These are phyloP conservation scores for Claviceps africana DNA, from an alignment of 2,329 filamentous ascomycete genomes.

Conservation along the genomic window DNA sequence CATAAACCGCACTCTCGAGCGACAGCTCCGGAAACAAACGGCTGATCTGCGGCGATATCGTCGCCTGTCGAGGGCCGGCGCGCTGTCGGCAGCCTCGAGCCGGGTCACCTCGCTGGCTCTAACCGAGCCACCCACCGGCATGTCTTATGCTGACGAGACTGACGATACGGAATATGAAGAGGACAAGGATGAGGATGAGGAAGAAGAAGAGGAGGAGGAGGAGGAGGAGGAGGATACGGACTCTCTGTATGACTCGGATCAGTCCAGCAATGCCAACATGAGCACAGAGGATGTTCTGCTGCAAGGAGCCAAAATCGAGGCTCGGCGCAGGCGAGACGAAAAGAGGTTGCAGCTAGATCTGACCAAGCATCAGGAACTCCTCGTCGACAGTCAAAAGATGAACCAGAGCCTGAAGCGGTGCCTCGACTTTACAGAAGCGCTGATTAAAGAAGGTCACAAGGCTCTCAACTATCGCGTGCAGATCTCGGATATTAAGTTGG, in stretches of 20 bases:
- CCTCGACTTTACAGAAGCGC: conserved; percentile 73
- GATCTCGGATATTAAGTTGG: conserved; percentile 66
- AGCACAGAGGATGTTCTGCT: conserved; percentile 23
- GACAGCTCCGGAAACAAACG: conserved; percentile 82
- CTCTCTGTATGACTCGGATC: conserved; percentile 38
- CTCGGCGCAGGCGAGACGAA: conserved; percentile 59
- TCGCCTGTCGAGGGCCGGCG: conserved; percentile 70
- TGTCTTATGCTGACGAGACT: conserved; percentile 35
- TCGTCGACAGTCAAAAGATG: conserved; percentile 85
- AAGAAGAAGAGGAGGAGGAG: conserved; percentile 11
- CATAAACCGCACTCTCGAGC: conserved; percentile 85
- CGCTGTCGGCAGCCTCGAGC: conserved; percentile 44
- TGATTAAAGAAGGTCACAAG: conserved; percentile 79
- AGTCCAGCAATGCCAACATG: conserved; percentile 27
- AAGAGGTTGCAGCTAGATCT: conserved; percentile 74
- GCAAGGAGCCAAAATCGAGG: conserved; percentile 19
- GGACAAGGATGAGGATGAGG: background rate
- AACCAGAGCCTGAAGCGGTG: conserved; percentile 89
- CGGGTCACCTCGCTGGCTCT: conserved; percentile 29
- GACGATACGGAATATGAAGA: conserved; percentile 27
- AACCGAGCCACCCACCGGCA: conserved; percentile 28
- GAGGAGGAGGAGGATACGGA: conserved; percentile 24
- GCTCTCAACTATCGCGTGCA: conserved; percentile 73
- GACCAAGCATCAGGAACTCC: conserved; percentile 72
- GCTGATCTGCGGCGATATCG: conserved; percentile 75